Percentiles rank a stretch among this genome's conserved stretches.
Conservation (phyloP, 139 green algal genomes). For the Haematococcus sp. region DNA sequence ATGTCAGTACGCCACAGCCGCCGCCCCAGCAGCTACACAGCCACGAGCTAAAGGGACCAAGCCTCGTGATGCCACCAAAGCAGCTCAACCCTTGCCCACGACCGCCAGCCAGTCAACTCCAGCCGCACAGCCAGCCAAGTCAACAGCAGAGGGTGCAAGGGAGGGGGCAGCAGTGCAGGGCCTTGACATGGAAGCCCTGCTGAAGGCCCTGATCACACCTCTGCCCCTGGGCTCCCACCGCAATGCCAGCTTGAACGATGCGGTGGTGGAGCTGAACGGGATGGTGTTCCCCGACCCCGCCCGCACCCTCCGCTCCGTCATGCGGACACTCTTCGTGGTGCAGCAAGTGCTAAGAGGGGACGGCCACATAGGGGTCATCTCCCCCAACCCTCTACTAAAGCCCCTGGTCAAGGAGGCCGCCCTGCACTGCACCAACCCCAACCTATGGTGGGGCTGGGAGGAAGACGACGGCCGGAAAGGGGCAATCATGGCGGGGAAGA, state of each 20-base stretch:
- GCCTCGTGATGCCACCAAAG: no score
- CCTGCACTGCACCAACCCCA: constrained; percentile 41
- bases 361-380: constrained; percentile 50
- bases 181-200: not conserved
- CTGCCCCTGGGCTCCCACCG: constrained; percentile 7
- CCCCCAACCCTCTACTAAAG: constrained; percentile 33
- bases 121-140: no score
- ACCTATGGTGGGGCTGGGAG: constrained; percentile 39
- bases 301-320: constrained; percentile 22
- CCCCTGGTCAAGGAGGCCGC: constrained; percentile 42
- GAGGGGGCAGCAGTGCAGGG: no score
- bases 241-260: constrained; percentile 15
- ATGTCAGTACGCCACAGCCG: no score
- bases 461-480: not conserved
- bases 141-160: no score
- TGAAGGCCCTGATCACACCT: constrained; percentile 14
- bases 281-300: constrained; percentile 29
- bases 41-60: no score
- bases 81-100: no score
- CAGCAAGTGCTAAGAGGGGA: constrained; percentile 24
- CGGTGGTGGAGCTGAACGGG: constrained; percentile 5
- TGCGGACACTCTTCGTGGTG: constrained; percentile 41
- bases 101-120: no score
- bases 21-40: no score
- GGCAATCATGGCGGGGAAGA: not conserved